Conservation (phyloP, 2,329 filamentous ascomycete species). For the Penicillium palitans region DNA sequence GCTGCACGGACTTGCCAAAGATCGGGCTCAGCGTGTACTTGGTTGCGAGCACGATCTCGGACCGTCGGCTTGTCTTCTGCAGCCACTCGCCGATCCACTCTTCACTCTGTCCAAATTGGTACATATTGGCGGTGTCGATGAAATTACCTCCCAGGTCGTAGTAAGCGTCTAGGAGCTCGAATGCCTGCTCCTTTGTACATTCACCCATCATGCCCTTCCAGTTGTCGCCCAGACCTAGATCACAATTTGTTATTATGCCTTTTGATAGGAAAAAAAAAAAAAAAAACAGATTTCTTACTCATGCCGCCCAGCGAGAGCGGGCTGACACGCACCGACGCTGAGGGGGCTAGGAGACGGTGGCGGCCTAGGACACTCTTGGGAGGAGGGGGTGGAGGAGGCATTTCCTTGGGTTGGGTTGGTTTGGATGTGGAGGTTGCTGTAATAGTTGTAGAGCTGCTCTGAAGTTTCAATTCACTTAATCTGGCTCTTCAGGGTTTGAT, state of each 20-base stretch:
- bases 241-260: no score
- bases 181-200: conserved; percentile 47
- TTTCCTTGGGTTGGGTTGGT: no score
- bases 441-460: no score
- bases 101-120: conserved; percentile 51
- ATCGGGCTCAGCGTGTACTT: conserved; percentile 44
- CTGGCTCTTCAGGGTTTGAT: no score
- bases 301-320: conserved; percentile 31
- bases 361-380: no score
- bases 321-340: no score
- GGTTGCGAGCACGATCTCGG: conserved; percentile 24
- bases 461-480: no score
- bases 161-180: conserved; percentile 51
- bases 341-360: no score
- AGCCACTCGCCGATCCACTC: conserved; percentile 55
- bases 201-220: conserved; percentile 35
- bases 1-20: conserved; percentile 41
- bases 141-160: conserved; percentile 53
- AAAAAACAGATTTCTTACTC: conserved; percentile 13
- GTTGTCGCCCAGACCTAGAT: conserved; percentile 23
- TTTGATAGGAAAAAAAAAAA: no score
- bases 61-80: conserved; percentile 42
- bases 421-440: no score
- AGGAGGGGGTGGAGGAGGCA: no score
- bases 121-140: conserved; percentile 54